Conservation (phyloP, 2,329 filamentous ascomycete genomes). For the Cordyceps farinosa region DNA sequence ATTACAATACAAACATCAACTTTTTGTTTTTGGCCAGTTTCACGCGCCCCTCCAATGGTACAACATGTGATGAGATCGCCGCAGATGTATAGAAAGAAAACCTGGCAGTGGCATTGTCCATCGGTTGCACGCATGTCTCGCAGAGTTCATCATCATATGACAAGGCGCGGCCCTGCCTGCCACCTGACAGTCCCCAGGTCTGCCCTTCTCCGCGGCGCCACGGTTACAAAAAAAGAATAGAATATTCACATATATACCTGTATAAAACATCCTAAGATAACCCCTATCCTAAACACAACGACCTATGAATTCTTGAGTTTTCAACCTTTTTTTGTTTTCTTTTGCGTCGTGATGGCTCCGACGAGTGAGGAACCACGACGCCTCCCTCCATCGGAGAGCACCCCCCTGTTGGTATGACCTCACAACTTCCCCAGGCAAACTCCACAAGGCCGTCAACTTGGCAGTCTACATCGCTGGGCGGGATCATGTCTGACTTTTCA, state of each 20-base stretch:
- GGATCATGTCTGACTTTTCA: neutral
- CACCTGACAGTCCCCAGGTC: neutral
- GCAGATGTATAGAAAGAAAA: no score
- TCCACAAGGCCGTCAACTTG: no score
- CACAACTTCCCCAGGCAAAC: neutral
- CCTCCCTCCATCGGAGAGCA: neutral
- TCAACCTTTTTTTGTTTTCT: neutral
- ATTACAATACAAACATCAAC: no score
- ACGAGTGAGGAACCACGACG: neutral
- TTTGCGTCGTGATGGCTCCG: neutral
- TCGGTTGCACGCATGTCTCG: neutral
- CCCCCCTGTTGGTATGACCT: slow-evolving; percentile 2
- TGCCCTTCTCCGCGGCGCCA: neutral
- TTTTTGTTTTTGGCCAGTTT: no score
- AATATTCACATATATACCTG: no score
- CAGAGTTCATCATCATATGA: neutral
- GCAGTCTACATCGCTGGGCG: neutral
- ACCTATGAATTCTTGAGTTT: neutral
- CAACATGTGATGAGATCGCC: no score
- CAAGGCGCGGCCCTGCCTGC: neutral
- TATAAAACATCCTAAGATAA: no score
- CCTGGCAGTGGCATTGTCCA: no score
- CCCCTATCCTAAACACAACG: no score
- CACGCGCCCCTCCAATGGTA: no score
- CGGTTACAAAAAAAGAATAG: no score